A percentile compares a stretch with the other conserved stretches of the same genome.
These are phyloP conservation scores for Erodium chrysanthum DNA, from an alignment of 441 rosid species.

Conservation along the genomic window DNA sequence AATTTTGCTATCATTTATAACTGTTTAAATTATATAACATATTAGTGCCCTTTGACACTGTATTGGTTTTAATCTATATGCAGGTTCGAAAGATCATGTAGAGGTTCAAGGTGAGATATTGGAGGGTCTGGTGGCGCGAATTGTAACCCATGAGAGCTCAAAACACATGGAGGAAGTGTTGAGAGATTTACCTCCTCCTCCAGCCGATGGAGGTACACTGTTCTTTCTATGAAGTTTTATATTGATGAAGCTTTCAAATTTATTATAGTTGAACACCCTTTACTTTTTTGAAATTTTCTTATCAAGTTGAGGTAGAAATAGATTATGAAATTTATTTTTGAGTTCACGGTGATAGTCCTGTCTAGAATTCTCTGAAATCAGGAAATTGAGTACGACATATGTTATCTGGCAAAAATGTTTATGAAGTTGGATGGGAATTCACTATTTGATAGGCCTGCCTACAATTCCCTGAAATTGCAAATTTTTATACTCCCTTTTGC, in stretches of 20 bases:
- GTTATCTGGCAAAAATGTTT: not conserved
- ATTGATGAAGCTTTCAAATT: too few species aligned
- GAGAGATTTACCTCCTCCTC: conserved; percentile 54
- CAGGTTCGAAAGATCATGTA: conserved; percentile 81
- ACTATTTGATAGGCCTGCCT: not conserved
- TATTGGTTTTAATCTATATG: conserved; percentile 14
- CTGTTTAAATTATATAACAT: not conserved
- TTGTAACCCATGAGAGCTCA: conserved; percentile 65
- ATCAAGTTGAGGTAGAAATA: not conserved
- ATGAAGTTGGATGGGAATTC: not conserved
- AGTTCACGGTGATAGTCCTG: not conserved
- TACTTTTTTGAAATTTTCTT: not conserved
- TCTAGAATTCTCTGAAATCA: not conserved
- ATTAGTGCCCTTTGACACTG: not conserved
- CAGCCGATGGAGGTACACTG: conserved; percentile 50
- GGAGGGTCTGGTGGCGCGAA: conserved; percentile 96
- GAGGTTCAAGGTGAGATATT: conserved; percentile 85
- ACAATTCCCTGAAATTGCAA: not conserved
- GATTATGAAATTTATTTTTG: not conserved
- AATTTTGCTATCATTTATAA: conserved; percentile 1
- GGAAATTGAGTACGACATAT: not conserved
- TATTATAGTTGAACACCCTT: not conserved
- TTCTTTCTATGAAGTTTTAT: too few species aligned
- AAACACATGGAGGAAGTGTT: conserved; percentile 67
- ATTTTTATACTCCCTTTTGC: not conserved